phyloP scores from a whole-genome alignment of 495 filamentous ascomycete genomes.

The Cetradonia linearis region DNA sequence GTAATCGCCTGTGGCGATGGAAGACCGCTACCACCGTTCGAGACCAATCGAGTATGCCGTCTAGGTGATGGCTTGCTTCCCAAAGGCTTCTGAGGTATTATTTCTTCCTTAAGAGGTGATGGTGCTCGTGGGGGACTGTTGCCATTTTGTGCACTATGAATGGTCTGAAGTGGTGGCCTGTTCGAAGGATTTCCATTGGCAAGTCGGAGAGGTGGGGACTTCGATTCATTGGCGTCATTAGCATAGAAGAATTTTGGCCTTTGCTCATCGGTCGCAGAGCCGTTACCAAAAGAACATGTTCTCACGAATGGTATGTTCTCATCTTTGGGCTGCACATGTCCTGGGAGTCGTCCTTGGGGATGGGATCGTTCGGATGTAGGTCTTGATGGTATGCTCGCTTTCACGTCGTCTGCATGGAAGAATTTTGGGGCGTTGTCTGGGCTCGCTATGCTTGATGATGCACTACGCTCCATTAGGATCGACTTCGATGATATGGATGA shows the following conservation, averaged over 20 bases:
- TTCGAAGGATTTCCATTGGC: conserved; percentile 21
- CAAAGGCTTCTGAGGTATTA: conserved; percentile 24
- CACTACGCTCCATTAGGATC: conserved; percentile 1
- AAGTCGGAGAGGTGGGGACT: conserved; percentile 10
- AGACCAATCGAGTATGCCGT: conserved; percentile 23
- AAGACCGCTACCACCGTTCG: conserved; percentile 8
- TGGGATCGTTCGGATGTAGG: conserved; percentile 28
- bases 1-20: conserved; percentile 8
- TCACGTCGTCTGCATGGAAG: conserved; percentile 67
- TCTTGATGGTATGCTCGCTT: conserved; percentile 29
- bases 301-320: conserved; percentile 3
- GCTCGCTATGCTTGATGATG: conserved; percentile 20
- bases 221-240: conserved; percentile 38
- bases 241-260: conserved; percentile 37
- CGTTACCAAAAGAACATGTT: conserved; percentile 9
- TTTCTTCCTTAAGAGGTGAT: conserved; percentile 36
- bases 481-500: conserved; percentile 12
- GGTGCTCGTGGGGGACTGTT: conserved; percentile 29
- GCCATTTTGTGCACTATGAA: conserved; percentile 28
- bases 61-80: conserved; percentile 28
- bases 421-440: conserved; percentile 51
- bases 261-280: conserved; percentile 10
- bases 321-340: conserved; percentile 49
- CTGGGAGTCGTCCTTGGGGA: conserved; percentile 34
- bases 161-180: conserved; percentile 34